A percentile compares a stretch with the other conserved stretches of the same genome.
Evolutionary conservation across 2,329 filamentous ascomycete species (phyloP).

Genomic region (Fusarium nisikadoi): DNA sequence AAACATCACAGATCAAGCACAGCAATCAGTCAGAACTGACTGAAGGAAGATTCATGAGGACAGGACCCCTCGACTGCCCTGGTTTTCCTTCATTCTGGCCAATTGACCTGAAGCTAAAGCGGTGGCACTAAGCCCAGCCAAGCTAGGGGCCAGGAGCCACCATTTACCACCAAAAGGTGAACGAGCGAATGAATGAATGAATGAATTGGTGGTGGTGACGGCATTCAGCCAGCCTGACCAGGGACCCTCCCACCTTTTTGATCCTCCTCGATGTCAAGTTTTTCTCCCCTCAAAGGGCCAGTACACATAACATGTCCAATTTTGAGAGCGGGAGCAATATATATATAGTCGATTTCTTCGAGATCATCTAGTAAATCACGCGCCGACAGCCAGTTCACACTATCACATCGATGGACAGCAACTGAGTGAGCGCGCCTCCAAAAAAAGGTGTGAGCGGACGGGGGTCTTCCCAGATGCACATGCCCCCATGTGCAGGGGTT

Average conservation of each 20-base stretch:
- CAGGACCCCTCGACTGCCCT: slow-evolving; percentile 16
- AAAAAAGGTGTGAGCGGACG: slow-evolving; percentile 36
- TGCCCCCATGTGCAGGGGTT: slow-evolving; percentile 25
- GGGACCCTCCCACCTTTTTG: slow-evolving; percentile 20
- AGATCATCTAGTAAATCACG: not conserved
- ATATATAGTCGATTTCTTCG: not conserved
- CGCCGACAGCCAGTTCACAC: not conserved
- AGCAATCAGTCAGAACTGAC: not conserved
- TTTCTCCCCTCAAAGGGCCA: not conserved
- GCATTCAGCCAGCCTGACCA: slow-evolving; percentile 29
- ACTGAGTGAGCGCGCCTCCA: slow-evolving; percentile 14
- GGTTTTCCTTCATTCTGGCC: slow-evolving; percentile 30
- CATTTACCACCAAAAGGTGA: slow-evolving; percentile 8
- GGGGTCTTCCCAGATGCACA: slow-evolving; percentile 21
- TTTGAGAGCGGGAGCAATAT: not conserved
- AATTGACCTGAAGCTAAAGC: slow-evolving; percentile 37
- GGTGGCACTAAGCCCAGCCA: slow-evolving; percentile 34
- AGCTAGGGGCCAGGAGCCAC: slow-evolving; percentile 7
- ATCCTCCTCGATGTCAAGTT: not conserved
- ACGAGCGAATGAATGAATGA: not conserved
- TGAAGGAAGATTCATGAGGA: not conserved
- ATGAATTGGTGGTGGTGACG: slow-evolving; percentile 20
- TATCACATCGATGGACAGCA: not conserved
- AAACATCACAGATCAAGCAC: not conserved
- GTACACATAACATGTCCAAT: too few relatives aligned